Conservation (phyloP, 306 rosid genomes). For the Calophaca sinica region DNA sequence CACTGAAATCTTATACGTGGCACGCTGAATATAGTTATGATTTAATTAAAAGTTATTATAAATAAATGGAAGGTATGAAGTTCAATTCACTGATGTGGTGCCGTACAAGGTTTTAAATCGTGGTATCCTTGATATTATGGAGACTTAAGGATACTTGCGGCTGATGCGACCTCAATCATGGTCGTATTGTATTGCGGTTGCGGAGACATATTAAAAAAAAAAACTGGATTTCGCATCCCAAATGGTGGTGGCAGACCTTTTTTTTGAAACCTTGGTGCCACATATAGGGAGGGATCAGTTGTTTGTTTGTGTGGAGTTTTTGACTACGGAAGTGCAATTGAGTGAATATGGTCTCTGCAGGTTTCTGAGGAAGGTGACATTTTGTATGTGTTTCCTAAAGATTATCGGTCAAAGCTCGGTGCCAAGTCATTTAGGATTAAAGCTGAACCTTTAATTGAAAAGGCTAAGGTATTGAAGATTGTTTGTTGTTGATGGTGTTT, state of each 20-base stretch:
- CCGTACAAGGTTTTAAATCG: no score
- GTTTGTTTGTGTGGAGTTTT: constrained; percentile 46
- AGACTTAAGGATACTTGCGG: no score
- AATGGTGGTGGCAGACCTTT: no score
- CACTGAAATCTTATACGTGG: neutral
- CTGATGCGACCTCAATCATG: no score
- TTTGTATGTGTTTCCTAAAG: constrained; percentile 87
- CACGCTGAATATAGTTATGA: neutral
- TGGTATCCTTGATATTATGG: no score
- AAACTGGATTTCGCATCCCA: no score
- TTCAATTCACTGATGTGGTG: neutral
- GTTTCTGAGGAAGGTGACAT: constrained; percentile 95
- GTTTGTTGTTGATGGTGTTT: constrained; percentile 36
- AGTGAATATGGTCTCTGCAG: constrained; percentile 75
- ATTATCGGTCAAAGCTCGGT: constrained; percentile 81
- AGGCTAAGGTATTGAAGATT: constrained; percentile 70
- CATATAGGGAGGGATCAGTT: no score
- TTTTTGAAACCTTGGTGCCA: no score
- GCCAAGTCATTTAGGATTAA: constrained; percentile 84
- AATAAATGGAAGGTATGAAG: neutral
- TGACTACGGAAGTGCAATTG: constrained; percentile 46
- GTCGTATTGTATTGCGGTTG: no score
- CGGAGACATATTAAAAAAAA: no score
- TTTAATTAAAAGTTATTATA: no score
- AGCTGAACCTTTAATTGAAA: constrained; percentile 78